A percentile compares a stretch with the other conserved stretches of the same genome.
These are phyloP conservation scores for Drechmeria coniospora DNA, from an alignment of 2,329 filamentous ascomycete genomes.

Conservation along the genomic window DNA sequence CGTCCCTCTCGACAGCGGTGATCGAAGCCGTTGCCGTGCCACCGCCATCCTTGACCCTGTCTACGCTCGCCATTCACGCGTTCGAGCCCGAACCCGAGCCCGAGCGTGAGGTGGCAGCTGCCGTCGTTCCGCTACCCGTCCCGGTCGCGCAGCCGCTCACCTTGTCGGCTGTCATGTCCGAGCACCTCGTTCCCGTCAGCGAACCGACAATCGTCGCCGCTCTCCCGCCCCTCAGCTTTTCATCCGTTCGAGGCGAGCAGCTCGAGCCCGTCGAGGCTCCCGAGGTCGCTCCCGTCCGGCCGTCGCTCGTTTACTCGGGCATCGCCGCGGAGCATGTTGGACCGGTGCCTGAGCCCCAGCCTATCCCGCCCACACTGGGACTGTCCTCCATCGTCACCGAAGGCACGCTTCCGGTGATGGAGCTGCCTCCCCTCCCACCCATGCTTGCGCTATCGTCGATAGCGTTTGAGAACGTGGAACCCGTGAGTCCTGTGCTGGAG, in stretches of 20 bases:
- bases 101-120: slow-evolving; percentile 1
- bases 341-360: slow-evolving; percentile 14
- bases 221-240: slow-evolving; percentile 12
- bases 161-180: slow-evolving; percentile 8
- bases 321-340: slow-evolving; percentile 22
- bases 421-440: slow-evolving; percentile 9
- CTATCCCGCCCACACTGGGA: slow-evolving; percentile 10
- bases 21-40: slow-evolving; percentile 3
- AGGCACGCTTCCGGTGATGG: slow-evolving; percentile 11
- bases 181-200: slow-evolving; percentile 11
- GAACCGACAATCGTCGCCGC: slow-evolving; percentile 8
- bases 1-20: too few relatives aligned
- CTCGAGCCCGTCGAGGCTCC: slow-evolving; percentile 21
- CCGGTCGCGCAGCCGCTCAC: slow-evolving; percentile 1
- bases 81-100: slow-evolving; percentile 13
- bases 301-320: slow-evolving; percentile 17
- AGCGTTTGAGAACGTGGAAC: slow-evolving; percentile 20
- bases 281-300: slow-evolving; percentile 5
- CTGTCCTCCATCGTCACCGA: slow-evolving; percentile 18
- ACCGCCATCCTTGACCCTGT: slow-evolving; percentile 13
- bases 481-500: slow-evolving; percentile 18
- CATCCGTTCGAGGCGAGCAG: slow-evolving; percentile 14
- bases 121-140: not conserved
- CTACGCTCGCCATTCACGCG: slow-evolving; percentile 14
- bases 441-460: slow-evolving; percentile 21